Conservation (phyloP, 2,329 filamentous ascomycete species). For the Calonectria multiphialidica region DNA sequence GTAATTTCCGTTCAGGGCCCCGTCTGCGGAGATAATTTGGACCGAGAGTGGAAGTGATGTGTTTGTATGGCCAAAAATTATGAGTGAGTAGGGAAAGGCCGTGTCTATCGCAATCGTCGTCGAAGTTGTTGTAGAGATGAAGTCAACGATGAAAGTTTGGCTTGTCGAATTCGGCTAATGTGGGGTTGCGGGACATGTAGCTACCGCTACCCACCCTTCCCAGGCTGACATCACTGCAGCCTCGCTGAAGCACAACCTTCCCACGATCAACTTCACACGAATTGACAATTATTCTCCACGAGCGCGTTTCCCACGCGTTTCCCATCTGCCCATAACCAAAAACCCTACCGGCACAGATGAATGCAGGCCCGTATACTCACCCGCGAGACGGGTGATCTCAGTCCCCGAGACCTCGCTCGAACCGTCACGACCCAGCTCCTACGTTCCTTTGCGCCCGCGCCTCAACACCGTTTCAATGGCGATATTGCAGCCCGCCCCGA, state of each 20-base stretch:
- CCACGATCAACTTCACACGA: background rate
- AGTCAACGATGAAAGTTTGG: slow-evolving; percentile 32
- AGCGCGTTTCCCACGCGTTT: background rate
- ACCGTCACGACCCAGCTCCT: slow-evolving; percentile 75
- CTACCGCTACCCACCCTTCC: background rate
- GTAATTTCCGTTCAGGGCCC: background rate
- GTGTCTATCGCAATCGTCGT: background rate
- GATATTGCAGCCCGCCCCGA: slow-evolving; percentile 34
- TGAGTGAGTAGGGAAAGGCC: background rate
- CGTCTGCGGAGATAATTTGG: background rate
- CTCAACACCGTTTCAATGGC: slow-evolving; percentile 78
- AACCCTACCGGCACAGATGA: slow-evolving; percentile 46
- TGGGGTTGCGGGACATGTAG: slow-evolving; percentile 33
- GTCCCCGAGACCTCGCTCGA: slow-evolving; percentile 73
- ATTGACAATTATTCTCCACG: background rate
- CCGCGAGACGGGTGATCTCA: slow-evolving; percentile 78
- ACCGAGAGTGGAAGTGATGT: background rate
- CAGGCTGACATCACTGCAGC: slow-evolving; percentile 39
- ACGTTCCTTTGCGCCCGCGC: slow-evolving; percentile 75
- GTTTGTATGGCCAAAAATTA: background rate
- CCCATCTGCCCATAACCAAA: background rate
- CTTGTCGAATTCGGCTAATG: slow-evolving; percentile 24
- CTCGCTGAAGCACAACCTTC: slow-evolving; percentile 1
- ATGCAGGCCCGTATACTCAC: slow-evolving; percentile 84
- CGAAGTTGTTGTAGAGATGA: slow-evolving; percentile 6